Conservation (phyloP, 1,139 yeast species). For the Yamadazyma sp. region DNA sequence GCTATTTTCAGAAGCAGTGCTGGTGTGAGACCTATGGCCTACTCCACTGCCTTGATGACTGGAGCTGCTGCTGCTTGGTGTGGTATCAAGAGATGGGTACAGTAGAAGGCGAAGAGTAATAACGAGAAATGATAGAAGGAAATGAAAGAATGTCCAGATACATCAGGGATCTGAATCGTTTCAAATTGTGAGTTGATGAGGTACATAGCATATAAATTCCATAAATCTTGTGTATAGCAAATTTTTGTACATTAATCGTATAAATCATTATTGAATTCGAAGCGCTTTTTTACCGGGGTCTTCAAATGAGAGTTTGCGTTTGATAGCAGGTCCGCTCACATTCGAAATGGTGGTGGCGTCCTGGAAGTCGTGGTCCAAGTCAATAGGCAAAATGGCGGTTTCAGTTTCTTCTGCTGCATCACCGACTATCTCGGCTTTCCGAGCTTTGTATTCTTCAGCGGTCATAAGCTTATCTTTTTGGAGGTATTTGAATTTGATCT, state of each 20-base stretch:
- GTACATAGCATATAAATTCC: slow-evolving; percentile 10
- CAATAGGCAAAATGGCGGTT: slow-evolving; percentile 1
- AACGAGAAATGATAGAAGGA: slow-evolving; percentile 4
- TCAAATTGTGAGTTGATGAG: slow-evolving; percentile 1
- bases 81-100: slow-evolving; percentile 61
- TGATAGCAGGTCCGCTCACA: no score
- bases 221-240: slow-evolving; percentile 19
- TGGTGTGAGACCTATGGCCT: slow-evolving; percentile 85
- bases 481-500: slow-evolving; percentile 32
- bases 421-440: slow-evolving; percentile 1
- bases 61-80: slow-evolving; percentile 94
- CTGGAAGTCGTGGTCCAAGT: slow-evolving; percentile 3
- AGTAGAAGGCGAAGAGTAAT: slow-evolving; percentile 15
- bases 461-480: slow-evolving; percentile 31
- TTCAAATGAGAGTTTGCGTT: slow-evolving; percentile 8
- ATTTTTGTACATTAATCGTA: slow-evolving; percentile 12
- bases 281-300: slow-evolving; percentile 4
- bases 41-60: slow-evolving; percentile 82
- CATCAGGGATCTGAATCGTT: no score
- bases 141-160: neutral
- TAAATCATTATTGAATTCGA: neutral
- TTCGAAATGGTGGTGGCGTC: no score
- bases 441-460: slow-evolving; percentile 19
- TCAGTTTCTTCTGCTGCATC: neutral
- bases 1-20: slow-evolving; percentile 85